These are phyloP conservation scores for Hypoxylon cercidicola DNA, from an alignment of 495 filamentous ascomycete genomes.

Conservation along the genomic window DNA sequence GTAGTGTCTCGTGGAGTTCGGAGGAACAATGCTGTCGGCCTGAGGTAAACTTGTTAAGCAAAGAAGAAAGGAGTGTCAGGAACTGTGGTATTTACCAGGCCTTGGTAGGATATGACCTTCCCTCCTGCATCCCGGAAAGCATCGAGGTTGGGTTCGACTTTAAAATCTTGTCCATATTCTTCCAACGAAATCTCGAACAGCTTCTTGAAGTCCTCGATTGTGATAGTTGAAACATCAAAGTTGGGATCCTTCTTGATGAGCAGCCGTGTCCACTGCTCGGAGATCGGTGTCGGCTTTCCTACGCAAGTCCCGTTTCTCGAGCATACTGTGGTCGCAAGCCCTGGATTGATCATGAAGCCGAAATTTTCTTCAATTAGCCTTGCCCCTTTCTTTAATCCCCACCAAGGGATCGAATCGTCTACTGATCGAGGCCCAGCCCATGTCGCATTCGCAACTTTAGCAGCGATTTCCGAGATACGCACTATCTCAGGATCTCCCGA, in stretches of 20 bases:
- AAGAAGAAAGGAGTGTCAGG: not conserved
- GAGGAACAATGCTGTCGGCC: conserved; percentile 45
- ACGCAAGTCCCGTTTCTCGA: conserved; percentile 31
- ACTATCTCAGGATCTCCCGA: conserved; percentile 12
- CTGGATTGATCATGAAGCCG: not conserved
- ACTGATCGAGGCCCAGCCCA: conserved; percentile 36
- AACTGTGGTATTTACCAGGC: conserved; percentile 23
- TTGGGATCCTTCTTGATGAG: conserved; percentile 36
- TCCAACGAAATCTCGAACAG: conserved; percentile 43
- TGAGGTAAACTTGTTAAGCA: conserved; percentile 1
- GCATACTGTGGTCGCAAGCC: conserved; percentile 33
- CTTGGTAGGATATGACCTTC: conserved; percentile 57
- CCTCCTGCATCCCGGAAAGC: conserved; percentile 47
- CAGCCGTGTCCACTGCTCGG: conserved; percentile 29
- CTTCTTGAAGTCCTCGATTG: conserved; percentile 12
- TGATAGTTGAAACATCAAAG: conserved; percentile 38
- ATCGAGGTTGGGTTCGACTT: conserved; percentile 49
- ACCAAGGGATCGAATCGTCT: conserved; percentile 25
- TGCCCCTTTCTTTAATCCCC: conserved; percentile 27
- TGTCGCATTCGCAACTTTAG: conserved; percentile 32
- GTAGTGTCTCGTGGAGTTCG: conserved; percentile 43
- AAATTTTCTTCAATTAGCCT: conserved; percentile 1
- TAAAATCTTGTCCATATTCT: conserved; percentile 46
- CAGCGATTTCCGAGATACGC: conserved; percentile 35
- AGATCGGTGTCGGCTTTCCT: conserved; percentile 13